Evolutionary conservation across 2,329 filamentous ascomycete species (phyloP).

Genomic region (Scopulariopsis brevicaulis): DNA sequence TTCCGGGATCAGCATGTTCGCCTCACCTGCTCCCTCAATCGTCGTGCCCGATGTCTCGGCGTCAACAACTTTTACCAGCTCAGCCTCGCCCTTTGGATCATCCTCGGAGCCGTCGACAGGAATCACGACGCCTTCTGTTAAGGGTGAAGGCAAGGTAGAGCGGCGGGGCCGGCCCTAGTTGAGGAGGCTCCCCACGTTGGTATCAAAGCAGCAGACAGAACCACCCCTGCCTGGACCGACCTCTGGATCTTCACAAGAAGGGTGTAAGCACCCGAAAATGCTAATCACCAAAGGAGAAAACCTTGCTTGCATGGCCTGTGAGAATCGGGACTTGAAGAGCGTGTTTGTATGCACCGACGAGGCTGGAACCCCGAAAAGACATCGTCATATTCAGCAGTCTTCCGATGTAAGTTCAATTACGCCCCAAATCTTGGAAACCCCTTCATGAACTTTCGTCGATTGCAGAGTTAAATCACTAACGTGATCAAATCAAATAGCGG

Average conservation of each 20-base stretch:
- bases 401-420: background rate
- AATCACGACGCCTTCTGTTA: background rate
- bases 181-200: background rate
- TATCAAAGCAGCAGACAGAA: background rate
- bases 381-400: background rate
- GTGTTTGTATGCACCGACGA: background rate
- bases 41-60: background rate
- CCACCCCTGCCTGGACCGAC: background rate
- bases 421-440: background rate
- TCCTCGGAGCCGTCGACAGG: slow-evolving; percentile 1
- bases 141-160: background rate
- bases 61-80: background rate
- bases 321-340: background rate
- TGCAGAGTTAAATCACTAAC: background rate
- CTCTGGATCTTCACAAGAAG: background rate
- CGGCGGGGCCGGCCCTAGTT: no score
- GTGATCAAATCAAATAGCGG: background rate
- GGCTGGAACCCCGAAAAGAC: background rate
- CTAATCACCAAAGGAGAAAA: background rate
- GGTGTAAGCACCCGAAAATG: background rate
- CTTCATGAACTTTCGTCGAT: background rate
- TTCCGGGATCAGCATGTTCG: background rate
- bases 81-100: background rate
- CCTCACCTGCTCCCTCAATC: background rate
- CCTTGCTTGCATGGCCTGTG: background rate